Evolutionary conservation across 2,329 filamentous ascomycete genomes (phyloP).

Genomic region (Fusarium miscanthi): DNA sequence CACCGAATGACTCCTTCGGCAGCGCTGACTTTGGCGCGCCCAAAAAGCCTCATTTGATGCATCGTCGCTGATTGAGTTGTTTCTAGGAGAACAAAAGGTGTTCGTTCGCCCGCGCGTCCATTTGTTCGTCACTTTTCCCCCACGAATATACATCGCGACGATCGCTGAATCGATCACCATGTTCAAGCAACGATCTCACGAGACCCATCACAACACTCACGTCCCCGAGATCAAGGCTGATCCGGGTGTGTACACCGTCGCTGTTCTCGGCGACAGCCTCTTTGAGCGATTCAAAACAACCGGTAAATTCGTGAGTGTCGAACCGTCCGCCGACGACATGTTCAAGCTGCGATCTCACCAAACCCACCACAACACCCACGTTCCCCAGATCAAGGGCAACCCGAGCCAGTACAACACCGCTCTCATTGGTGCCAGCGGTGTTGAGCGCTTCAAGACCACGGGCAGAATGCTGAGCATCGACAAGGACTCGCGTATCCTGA

Average conservation of each 20-base stretch:
- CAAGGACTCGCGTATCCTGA: not conserved
- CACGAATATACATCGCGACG: not conserved
- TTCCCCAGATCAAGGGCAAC: not conserved
- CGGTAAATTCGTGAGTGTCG: not conserved
- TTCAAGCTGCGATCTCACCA: conserved; percentile 19
- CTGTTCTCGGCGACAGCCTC: conserved; percentile 11
- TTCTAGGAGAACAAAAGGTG: not conserved
- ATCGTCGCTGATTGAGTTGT: fast-evolving
- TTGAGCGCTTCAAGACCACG: conserved; percentile 7
- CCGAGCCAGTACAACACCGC: not conserved
- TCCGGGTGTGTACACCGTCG: not conserved
- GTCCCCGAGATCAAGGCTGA: not conserved
- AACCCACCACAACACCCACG: not conserved
- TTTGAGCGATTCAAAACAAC: conserved; percentile 19
- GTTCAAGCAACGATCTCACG: conserved; percentile 24
- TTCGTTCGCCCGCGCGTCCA: fast-evolving
- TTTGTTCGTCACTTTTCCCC: not conserved
- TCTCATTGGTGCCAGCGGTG: not conserved
- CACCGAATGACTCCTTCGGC: not conserved
- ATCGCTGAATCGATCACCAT: not conserved
- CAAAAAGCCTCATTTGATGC: not conserved
- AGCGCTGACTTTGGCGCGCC: not conserved
- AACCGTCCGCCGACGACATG: not conserved
- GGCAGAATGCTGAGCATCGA: not conserved
- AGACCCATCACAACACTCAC: conserved; percentile 7